phyloP scores from a whole-genome alignment of 1,284 basidiomycete genomes.

The Salmacisia buchloeana region DNA sequence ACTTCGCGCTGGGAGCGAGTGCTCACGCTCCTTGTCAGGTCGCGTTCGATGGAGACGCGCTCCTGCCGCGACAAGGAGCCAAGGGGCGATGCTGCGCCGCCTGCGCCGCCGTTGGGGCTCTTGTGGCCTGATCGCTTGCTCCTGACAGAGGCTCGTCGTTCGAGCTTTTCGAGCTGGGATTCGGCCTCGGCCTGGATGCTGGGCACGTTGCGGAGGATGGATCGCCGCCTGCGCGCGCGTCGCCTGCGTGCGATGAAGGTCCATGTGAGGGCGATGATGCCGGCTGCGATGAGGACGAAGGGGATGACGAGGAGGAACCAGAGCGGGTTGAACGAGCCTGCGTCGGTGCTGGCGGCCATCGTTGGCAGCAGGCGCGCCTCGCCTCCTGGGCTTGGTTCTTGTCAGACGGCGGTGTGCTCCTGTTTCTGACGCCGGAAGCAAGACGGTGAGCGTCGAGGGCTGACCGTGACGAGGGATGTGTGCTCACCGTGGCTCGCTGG shows the following conservation, averaged over 20 bases:
- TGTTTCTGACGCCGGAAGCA: too few species aligned
- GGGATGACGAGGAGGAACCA: slow-evolving; percentile 7
- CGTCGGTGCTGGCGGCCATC: not conserved
- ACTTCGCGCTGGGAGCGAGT: not conserved
- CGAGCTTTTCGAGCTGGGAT: not conserved
- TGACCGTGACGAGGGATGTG: too few species aligned
- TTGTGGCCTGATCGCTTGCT: too few species aligned
- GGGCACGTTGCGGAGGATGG: slow-evolving; percentile 5
- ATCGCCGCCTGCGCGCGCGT: not conserved
- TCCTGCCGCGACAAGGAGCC: not conserved
- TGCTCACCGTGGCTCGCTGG: too few species aligned
- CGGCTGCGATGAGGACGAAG: slow-evolving; percentile 2
- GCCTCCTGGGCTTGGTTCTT: too few species aligned
- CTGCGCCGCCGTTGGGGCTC: not conserved
- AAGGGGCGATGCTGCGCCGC: not conserved
- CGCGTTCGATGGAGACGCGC: not conserved
- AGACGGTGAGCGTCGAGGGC: too few species aligned
- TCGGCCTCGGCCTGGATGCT: slow-evolving; percentile 3
- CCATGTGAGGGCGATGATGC: not conserved
- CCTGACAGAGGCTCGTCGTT: not conserved
- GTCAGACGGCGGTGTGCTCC: too few species aligned
- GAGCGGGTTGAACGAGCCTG: not conserved
- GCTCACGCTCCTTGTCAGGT: not conserved
- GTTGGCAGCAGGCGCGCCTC: too few species aligned
- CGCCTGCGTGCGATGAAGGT: not conserved